Conservation (phyloP, 208 protist species). For the Crithidia bombi region DNA sequence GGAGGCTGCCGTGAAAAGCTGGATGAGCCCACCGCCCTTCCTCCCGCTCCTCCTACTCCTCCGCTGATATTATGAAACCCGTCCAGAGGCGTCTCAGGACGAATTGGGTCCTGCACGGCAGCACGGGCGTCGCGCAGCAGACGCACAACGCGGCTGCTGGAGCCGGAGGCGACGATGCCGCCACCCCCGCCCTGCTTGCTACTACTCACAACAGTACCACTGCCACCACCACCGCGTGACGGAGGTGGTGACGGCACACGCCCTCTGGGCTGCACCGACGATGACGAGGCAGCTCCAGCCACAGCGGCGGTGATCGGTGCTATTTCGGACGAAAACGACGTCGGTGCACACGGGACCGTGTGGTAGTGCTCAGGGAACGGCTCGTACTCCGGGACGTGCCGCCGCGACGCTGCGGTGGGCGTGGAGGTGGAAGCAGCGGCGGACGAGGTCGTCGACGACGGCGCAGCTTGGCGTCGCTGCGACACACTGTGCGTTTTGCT, state of each 20-base stretch:
- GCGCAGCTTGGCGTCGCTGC: constrained; percentile 4
- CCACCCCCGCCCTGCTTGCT: neutral
- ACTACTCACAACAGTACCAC: neutral
- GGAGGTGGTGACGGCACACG: constrained; percentile 21
- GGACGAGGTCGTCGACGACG: neutral
- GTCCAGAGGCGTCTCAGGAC: constrained; percentile 59
- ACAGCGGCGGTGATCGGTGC: neutral
- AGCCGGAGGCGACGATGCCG: constrained; percentile 26
- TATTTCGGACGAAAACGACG: constrained; percentile 1
- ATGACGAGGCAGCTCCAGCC: neutral
- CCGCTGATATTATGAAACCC: neutral
- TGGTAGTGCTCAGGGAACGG: constrained; percentile 25
- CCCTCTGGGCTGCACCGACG: neutral
- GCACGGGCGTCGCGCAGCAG: constrained; percentile 70
- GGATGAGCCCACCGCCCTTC: no score
- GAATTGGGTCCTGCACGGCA: constrained; percentile 47
- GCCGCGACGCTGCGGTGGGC: neutral
- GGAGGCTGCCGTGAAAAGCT: constrained; percentile 4
- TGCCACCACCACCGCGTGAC: neutral
- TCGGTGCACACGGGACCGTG: constrained; percentile 3
- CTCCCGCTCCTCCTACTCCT: neutral
- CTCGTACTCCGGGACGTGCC: constrained; percentile 17
- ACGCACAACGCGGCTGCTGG: constrained; percentile 51
- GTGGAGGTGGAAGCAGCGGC: neutral
- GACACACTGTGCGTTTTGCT: neutral